Conservation (phyloP, 2,329 filamentous ascomycete species). For the Neopestalotiopsis clavispora region DNA sequence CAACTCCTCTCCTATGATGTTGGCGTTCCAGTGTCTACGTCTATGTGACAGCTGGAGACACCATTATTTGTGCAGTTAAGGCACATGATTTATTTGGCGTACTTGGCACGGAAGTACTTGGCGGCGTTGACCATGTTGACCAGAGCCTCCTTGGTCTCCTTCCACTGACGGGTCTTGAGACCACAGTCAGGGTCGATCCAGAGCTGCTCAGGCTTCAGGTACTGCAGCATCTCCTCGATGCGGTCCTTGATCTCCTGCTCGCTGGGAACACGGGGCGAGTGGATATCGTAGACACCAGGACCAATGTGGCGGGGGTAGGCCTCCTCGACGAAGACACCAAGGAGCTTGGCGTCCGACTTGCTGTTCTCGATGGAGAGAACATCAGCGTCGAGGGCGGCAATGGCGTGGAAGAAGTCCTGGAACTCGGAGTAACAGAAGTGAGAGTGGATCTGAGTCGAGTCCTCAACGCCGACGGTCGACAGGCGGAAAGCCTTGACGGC, state of each 20-base stretch:
- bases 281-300: slow-evolving; percentile 99
- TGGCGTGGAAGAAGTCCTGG: slow-evolving; percentile 99
- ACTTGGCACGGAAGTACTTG: slow-evolving; percentile 94
- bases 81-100: slow-evolving; percentile 62
- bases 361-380: slow-evolving; percentile 99
- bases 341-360: slow-evolving; percentile 99
- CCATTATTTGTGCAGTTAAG: slow-evolving; percentile 23
- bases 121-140: slow-evolving; percentile 97
- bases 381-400: slow-evolving; percentile 95
- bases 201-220: slow-evolving; percentile 97
- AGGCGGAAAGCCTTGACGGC: slow-evolving; percentile 98
- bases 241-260: slow-evolving; percentile 99
- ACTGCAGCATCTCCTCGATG: slow-evolving; percentile 96
- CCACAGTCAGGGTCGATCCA: slow-evolving; percentile 99
- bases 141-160: slow-evolving; percentile 96
- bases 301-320: slow-evolving; percentile 98
- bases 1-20: slow-evolving; percentile 31
- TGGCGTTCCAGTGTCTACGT: slow-evolving; percentile 31
- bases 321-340: slow-evolving; percentile 97
- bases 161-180: slow-evolving; percentile 98
- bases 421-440: slow-evolving; percentile 99
- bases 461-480: slow-evolving; percentile 87
- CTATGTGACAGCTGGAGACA: not conserved
- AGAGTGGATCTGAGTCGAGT: slow-evolving; percentile 98
- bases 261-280: slow-evolving; percentile 95